A percentile compares a stretch with the other conserved stretches of the same genome.
These are phyloP conservation scores for Ogataea neopini DNA, from an alignment of 805 yeast genomes.

Conservation along the genomic window DNA sequence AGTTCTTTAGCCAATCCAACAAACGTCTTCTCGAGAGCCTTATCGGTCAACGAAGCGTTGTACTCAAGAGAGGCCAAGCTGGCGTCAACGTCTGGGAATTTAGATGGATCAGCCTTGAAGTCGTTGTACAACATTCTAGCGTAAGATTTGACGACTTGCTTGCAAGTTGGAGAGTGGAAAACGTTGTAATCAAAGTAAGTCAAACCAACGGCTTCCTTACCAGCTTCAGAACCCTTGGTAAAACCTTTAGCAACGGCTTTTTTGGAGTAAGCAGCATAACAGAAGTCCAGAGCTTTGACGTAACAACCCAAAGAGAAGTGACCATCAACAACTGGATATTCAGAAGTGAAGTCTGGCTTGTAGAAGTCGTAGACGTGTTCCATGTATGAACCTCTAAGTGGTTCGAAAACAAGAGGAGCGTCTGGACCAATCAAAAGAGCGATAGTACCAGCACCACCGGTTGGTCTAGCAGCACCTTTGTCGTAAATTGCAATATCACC, in stretches of 20 bases:
- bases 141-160: constrained; percentile 87
- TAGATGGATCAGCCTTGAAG: constrained; percentile 67
- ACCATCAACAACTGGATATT: constrained; percentile 97
- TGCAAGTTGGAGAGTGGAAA: constrained; percentile 98
- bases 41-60: constrained; percentile 79
- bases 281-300: constrained; percentile 86
- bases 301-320: constrained; percentile 93
- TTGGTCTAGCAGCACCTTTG: constrained; percentile 97
- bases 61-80: constrained; percentile 57
- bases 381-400: constrained; percentile 89
- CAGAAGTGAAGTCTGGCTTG: constrained; percentile 95
- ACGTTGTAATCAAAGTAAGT: constrained; percentile 86
- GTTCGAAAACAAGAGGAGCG: constrained; percentile 93
- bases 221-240: constrained; percentile 41
- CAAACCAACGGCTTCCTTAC: constrained; percentile 63
- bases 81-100: constrained; percentile 58
- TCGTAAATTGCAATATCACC: constrained; percentile 98
- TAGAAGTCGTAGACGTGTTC: constrained; percentile 97
- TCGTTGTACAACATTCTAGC: constrained; percentile 92
- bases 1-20: constrained; percentile 72
- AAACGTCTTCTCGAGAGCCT: constrained; percentile 80
- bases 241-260: constrained; percentile 62
- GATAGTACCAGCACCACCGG: constrained; percentile 98
- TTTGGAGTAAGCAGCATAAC: constrained; percentile 79
- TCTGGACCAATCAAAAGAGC: constrained; percentile 96